These are phyloP conservation scores for Talaromyces sp. DNA, from an alignment of 2,329 filamentous ascomycete species.

Conservation along the genomic window DNA sequence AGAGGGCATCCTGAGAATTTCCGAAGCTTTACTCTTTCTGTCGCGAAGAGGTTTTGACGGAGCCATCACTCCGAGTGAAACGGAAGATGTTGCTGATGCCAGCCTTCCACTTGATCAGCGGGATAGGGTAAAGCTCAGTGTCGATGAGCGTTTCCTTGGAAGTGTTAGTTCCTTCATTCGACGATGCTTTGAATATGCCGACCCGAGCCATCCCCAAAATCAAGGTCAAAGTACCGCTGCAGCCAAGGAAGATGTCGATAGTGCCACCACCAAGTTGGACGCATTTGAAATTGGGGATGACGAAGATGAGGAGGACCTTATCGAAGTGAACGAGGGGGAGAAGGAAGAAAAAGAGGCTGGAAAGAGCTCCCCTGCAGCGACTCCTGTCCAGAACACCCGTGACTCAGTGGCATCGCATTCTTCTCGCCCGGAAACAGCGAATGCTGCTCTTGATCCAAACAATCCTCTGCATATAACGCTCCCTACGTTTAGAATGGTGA, in stretches of 20 bases:
- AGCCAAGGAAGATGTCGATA: constrained; percentile 24
- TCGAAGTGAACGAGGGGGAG: constrained; percentile 32
- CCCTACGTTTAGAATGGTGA: constrained; percentile 97
- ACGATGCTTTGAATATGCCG: constrained; percentile 95
- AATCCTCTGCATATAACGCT: constrained; percentile 93
- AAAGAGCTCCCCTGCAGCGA: constrained; percentile 8
- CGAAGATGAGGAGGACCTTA: constrained; percentile 50
- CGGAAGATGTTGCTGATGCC: constrained; percentile 46
- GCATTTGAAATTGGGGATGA: constrained; percentile 75
- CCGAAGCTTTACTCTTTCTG: constrained; percentile 86
- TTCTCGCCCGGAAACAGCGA: constrained; percentile 67
- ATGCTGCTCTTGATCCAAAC: constrained; percentile 83
- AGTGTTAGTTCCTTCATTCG: constrained; percentile 95
- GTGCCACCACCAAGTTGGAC: constrained; percentile 38
- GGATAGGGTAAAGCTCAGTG: constrained; percentile 48
- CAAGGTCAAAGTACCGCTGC: constrained; percentile 30
- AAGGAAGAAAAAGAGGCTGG: constrained; percentile 13
- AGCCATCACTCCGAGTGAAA: constrained; percentile 60
- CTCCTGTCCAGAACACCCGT: constrained; percentile 32
- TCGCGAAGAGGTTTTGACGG: constrained; percentile 83
- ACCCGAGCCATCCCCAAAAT: constrained; percentile 73
- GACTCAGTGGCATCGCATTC: constrained; percentile 29
- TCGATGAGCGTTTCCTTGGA: constrained; percentile 82
- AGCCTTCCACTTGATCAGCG: constrained; percentile 26
- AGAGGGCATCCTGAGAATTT: constrained; percentile 91